Evolutionary conservation across 2,329 filamentous ascomycete species (phyloP), one percentile per base, ranked within the genome.

Genomic region (Claviceps quebecensis): DNA sequence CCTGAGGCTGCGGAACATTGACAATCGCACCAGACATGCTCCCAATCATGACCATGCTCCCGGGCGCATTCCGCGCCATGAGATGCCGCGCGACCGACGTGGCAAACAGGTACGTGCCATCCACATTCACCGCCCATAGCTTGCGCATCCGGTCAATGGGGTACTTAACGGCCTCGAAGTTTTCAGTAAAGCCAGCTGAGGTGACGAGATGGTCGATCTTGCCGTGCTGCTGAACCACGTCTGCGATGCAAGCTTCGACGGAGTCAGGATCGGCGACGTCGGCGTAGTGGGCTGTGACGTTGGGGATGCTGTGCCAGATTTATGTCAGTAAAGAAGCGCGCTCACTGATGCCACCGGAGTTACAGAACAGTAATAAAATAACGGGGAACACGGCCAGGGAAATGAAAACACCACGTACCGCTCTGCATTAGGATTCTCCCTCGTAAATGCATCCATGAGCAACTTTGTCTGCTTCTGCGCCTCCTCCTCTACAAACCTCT

Each of bases 101-200:
- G 3, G 90, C 87, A 63, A 91, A 95, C 38, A 95, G 74, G 66
- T 94, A 96, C 51, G 90, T 95, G 22, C 91, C 91, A 61, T 83
- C 87, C 1, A 97, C 89, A 58, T 96, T 95, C 64, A 96, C 91
- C 48, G 81, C 83, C 88, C 88, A 96, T 16, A 97, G 81, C 74
- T 95, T 94, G 68, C 90, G 82, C 69, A 96, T 84, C 57, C 90
- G 85, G 59, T 95, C 88, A 59, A 90, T 81, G 1, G 90, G 90
- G 70, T 97, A 97, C 58, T 83, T 82, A 61, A 90, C 85, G 46
- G 91, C 91, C 61, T 94, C 85, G 63, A 89, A 94, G 73, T 96
- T 96, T 73, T 96, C 91, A 14, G 87, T 93, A 72, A 97, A 95
- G 45, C 91, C 91, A 48, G 91, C 91, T n/a, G 88, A 94, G 26